phyloP scores from a whole-genome alignment of 1,139 yeast species.

The Debaryomyces sp. region DNA sequence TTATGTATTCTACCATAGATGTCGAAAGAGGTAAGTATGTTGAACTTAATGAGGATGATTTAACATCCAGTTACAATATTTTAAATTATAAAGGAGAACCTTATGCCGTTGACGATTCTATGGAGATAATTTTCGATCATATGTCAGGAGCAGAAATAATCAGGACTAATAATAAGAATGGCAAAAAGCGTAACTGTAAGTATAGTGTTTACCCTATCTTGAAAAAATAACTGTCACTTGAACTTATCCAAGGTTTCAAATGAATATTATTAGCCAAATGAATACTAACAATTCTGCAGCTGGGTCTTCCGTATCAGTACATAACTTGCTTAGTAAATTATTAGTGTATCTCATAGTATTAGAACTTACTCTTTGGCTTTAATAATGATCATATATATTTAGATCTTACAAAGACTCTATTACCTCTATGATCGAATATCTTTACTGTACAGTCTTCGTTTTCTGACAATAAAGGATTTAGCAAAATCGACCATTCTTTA shows the following conservation, averaged over 20 bases:
- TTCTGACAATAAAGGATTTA: constrained; percentile 27
- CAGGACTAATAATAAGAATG: constrained; percentile 10
- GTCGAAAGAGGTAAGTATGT: constrained; percentile 51
- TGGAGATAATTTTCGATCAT: constrained; percentile 25
- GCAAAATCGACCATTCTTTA: constrained; percentile 32
- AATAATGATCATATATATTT: background rate
- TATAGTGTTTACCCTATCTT: constrained; percentile 12
- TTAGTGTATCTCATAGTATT: background rate
- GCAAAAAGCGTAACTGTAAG: constrained; percentile 19
- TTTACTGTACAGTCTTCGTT: constrained; percentile 21
- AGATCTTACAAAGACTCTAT: constrained; percentile 2
- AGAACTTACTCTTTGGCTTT: background rate
- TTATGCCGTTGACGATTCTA: constrained; percentile 19
- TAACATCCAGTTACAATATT: constrained; percentile 39
- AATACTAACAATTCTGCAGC: background rate
- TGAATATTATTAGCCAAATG: background rate
- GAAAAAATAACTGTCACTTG: background rate
- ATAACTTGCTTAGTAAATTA: background rate
- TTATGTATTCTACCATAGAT: constrained; percentile 52
- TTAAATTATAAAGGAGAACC: constrained; percentile 39
- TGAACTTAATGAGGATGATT: constrained; percentile 39
- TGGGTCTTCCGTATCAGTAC: background rate
- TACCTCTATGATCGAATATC: constrained; percentile 20
- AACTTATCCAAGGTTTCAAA: background rate
- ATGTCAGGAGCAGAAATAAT: constrained; percentile 17